These are phyloP conservation scores for Elsinoe perseae DNA, from an alignment of 2,329 filamentous ascomycete genomes.

Conservation along the genomic window DNA sequence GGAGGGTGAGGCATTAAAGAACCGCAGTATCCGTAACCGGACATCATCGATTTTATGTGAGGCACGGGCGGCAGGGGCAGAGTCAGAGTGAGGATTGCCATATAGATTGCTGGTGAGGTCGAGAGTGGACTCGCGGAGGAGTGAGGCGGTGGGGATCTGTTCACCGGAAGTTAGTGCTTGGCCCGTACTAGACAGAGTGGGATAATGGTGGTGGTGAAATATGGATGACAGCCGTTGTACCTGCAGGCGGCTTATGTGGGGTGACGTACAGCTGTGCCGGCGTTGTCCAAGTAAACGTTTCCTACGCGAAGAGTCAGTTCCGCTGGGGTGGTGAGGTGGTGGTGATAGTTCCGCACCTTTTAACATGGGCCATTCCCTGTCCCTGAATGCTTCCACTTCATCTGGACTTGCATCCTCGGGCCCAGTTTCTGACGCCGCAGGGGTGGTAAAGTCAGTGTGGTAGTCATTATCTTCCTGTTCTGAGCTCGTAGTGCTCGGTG, in stretches of 20 bases:
- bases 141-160: conserved; percentile 60
- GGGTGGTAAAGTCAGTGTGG: conserved; percentile 31
- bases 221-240: not conserved
- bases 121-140: conserved; percentile 70
- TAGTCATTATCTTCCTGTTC: conserved; percentile 25
- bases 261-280: conserved; percentile 61
- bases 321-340: conserved; percentile 1
- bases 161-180: conserved; percentile 16
- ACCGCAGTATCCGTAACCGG: conserved; percentile 60
- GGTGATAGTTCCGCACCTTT: conserved; percentile 29
- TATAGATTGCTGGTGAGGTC: conserved; percentile 74
- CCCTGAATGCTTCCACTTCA: conserved; percentile 34
- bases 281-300: conserved; percentile 75
- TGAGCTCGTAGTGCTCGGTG: conserved; percentile 26
- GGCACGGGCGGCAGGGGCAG: conserved; percentile 68
- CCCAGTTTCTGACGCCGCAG: conserved; percentile 26
- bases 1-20: conserved; percentile 73
- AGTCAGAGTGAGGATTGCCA: conserved; percentile 87
- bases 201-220: not conserved
- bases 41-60: conserved; percentile 68
- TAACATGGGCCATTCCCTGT: conserved; percentile 37
- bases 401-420: conserved; percentile 29
- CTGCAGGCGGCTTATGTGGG: conserved; percentile 1
- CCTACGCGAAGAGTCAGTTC: conserved; percentile 17
- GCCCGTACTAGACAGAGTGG: not conserved